Evolutionary conservation across 495 filamentous ascomycete species (phyloP), one percentile per base, ranked within the genome.

Genomic region (Xylaria telfairii): DNA sequence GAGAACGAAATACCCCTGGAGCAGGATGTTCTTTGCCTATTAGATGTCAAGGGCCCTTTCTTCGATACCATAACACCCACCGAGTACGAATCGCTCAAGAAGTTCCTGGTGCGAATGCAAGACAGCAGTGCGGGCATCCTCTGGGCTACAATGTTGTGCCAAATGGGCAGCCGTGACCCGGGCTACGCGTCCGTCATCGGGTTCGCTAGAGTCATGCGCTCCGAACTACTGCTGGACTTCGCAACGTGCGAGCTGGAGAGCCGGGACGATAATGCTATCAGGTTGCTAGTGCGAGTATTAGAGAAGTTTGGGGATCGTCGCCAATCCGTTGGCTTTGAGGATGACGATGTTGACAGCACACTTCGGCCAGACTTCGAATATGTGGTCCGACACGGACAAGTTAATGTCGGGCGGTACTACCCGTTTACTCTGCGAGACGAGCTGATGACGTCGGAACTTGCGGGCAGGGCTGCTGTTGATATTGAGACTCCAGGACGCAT

Each of bases 71-170:
- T 72, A 46, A 56, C 64, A 24, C 44, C 62, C n/a, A 12, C 21
- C 28, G 56, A 51, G 9, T 75, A 44, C 26, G 67, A 72, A 0
- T 47, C 37, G 1, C 65, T 76, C 15, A 72, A 65, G 13, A 39
- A 42, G 24, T 67, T 76, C 46, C 67, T 72, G 34, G 8, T 37
- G 34, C 34, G 8, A 8, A 9, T 46, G 15, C 21, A 54, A 34
- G 12, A 61, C 39, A 28, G 42, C 28, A 59, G 54, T 15, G 32
- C 46, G 6, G 67, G 72, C 12, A 60, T 76, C 21, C 42, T 88
- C 0, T 88, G 86, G 87, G 19, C 87, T 10, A 87, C 84, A 2
- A 61, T 60, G 0, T 46, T 74, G 0, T 57, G 72, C 13, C 83
- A 87, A 61, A 70, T 78, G 1, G 26, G 62, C 0, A 84, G 82